Conservation (phyloP, 2,329 filamentous ascomycete genomes). For the Fusarium guadeloupense region DNA sequence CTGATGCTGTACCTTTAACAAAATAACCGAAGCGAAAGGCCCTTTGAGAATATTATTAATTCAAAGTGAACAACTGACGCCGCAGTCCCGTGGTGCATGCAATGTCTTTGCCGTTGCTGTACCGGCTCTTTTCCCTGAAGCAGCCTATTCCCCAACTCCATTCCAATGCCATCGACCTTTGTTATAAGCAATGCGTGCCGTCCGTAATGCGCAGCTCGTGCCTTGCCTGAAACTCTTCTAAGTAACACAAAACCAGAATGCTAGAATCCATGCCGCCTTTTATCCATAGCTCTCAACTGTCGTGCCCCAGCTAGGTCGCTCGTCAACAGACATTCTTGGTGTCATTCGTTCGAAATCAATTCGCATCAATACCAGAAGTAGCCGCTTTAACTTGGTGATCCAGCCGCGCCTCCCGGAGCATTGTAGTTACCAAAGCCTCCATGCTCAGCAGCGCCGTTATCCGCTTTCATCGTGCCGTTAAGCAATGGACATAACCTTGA, state of each 20-base stretch:
- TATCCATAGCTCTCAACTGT: not conserved
- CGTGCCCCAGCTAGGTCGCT: not conserved
- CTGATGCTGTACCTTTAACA: constrained; percentile 12
- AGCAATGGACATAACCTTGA: constrained; percentile 82
- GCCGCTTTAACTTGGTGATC: constrained; percentile 45
- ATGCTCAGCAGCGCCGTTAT: constrained; percentile 64
- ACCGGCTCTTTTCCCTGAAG: constrained; percentile 24
- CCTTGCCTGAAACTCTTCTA: not conserved
- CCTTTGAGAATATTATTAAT: constrained; percentile 15
- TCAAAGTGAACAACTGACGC: constrained; percentile 1
- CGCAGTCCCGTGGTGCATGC: constrained; percentile 13
- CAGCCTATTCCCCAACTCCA: constrained; percentile 27
- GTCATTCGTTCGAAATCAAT: not conserved
- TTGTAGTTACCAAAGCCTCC: constrained; percentile 67
- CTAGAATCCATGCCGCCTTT: not conserved
- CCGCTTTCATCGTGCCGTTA: constrained; percentile 79
- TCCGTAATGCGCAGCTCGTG: not conserved
- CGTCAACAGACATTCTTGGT: not conserved
- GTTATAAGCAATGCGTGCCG: not conserved
- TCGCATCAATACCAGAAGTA: not conserved
- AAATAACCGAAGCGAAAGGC: not conserved
- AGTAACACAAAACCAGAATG: constrained; percentile 15
- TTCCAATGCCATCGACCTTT: constrained; percentile 22
- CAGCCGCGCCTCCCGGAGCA: constrained; percentile 48
- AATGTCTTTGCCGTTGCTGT: constrained; percentile 4